Evolutionary conservation across 306 rosid species (phyloP), one percentile per base, ranked within the genome.

Genomic region (Mimosa pudica): DNA sequence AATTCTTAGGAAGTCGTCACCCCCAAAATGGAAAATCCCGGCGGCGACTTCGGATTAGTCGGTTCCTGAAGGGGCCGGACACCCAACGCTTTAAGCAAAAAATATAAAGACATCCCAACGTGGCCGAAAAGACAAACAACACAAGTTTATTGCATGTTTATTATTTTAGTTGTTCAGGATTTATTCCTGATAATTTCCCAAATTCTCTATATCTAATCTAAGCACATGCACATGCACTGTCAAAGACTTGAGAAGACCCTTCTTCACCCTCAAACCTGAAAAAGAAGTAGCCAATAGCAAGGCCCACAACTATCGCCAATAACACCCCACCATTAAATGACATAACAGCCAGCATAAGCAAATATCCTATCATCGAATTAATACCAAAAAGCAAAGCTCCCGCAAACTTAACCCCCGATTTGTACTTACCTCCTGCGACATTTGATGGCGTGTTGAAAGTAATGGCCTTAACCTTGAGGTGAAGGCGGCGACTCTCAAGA

Each of bases 291-390:
- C 99, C 99, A 18, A 86, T 35, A 30, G 92, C 82, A 2, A 95
- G 93, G 65, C 98, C 98, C 54, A 91, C 45, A 1, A 87, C 97
- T 35, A 92, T 41, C 1, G 97, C 97, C 18, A 92, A 74, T 57
- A 95, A 91, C 9, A 92, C 97, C 17, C 98, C 98, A 3, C 96
- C 98, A 77, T 95, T 95, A 68, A 81, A 95, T 4, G 98, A 95
- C 98, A 95, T 95, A 44, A 92, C 76, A 36, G 98, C 89, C 74
- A 95, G 77, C 98, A 95, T 95, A 80, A 95, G 78, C 73, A 92
- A 32, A 82, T 95, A 95, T 14, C 98, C 98, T 77, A 95, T 88
- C 89, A 90, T 93, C 49, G 98, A 84, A 51, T 88, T 93, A 45
- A 95, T 61, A 16, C 89, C 98, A 30, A 89, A 93, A 18, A 91